A percentile compares a stretch with the other conserved stretches of the same genome.
These are phyloP conservation scores for Pseudopyrenochaeta lycopersici DNA, from an alignment of 2,329 filamentous ascomycete genomes.

Conservation along the genomic window DNA sequence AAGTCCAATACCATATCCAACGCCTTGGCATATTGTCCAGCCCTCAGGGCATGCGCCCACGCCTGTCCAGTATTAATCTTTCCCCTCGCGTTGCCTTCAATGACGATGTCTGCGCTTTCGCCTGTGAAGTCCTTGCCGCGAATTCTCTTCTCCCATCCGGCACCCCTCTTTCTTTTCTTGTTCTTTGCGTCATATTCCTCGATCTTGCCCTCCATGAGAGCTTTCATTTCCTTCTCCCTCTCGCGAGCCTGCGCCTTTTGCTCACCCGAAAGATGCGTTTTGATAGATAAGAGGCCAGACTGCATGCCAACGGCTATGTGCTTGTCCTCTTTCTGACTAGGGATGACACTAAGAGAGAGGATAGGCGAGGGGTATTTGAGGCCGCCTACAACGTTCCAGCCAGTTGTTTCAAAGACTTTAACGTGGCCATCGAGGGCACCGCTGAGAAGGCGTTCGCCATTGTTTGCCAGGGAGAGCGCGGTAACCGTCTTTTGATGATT, in stretches of 20 bases:
- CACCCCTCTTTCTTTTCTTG: slow-evolving; percentile 69
- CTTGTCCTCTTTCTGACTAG: slow-evolving; percentile 78
- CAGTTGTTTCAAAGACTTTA: slow-evolving; percentile 93
- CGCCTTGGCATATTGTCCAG: slow-evolving; percentile 78
- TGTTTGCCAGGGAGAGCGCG: slow-evolving; percentile 80
- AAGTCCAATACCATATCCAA: slow-evolving; percentile 77
- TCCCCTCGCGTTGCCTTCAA: slow-evolving; percentile 75
- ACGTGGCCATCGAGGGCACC: slow-evolving; percentile 94
- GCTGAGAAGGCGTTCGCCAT: slow-evolving; percentile 81
- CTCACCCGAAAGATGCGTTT: slow-evolving; percentile 84
- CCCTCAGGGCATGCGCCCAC: slow-evolving; percentile 86
- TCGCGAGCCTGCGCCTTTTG: slow-evolving; percentile 80
- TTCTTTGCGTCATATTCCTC: slow-evolving; percentile 76
- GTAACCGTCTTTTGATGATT: slow-evolving; percentile 99
- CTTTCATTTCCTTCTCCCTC: slow-evolving; percentile 84
- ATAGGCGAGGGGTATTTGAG: slow-evolving; percentile 94
- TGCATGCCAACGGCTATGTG: slow-evolving; percentile 96
- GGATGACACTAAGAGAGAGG: slow-evolving; percentile 81
- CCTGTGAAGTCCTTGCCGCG: slow-evolving; percentile 81
- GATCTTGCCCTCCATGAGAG: slow-evolving; percentile 78
- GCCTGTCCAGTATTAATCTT: slow-evolving; percentile 70
- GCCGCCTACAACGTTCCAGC: slow-evolving; percentile 96
- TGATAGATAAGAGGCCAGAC: slow-evolving; percentile 88
- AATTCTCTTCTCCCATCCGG: slow-evolving; percentile 69
- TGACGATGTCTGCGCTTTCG: slow-evolving; percentile 86